phyloP scores from a whole-genome alignment of 371 early-diverging fungal species.

The Nematocida sp. region DNA sequence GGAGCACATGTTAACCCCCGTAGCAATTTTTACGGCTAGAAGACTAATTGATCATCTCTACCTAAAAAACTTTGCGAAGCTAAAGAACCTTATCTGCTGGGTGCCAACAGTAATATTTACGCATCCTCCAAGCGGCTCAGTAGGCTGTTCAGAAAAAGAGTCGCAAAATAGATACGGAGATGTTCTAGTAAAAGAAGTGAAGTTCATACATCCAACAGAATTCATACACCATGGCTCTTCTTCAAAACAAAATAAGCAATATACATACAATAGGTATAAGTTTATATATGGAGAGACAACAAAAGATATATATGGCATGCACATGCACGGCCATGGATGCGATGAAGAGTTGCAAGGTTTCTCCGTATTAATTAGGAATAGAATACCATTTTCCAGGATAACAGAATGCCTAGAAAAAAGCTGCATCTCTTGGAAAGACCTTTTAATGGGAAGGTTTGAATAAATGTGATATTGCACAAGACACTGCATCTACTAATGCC shows the following conservation, averaged over 20 bases:
- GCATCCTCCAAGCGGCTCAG: conserved; percentile 77
- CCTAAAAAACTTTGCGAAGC: conserved; percentile 71
- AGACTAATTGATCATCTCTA: conserved; percentile 81
- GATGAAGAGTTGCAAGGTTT: conserved; percentile 47
- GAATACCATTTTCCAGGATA: background rate
- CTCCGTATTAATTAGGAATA: conserved; percentile 14
- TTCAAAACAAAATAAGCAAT: background rate
- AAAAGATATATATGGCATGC: conserved; percentile 19
- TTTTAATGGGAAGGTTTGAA: background rate
- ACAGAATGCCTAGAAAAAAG: background rate
- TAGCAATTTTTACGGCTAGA: conserved; percentile 74
- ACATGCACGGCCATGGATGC: conserved; percentile 32
- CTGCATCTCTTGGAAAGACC: background rate
- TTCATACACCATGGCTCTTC: background rate
- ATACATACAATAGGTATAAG: conserved; percentile 24
- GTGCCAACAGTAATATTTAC: conserved; percentile 91
- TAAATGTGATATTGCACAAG: background rate
- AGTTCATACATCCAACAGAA: background rate
- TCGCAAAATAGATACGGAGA: conserved; percentile 65
- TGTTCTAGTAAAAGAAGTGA: background rate
- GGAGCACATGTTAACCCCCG: conserved; percentile 79
- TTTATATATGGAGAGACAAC: conserved; percentile 18
- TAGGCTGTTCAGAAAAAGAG: conserved; percentile 76
- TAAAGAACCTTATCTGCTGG: conserved; percentile 70
- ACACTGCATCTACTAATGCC: background rate